Base-by-base conservation (phyloP, 2,329 filamentous ascomycete genomes). In the Ophiostoma angusticollis region DNA sequence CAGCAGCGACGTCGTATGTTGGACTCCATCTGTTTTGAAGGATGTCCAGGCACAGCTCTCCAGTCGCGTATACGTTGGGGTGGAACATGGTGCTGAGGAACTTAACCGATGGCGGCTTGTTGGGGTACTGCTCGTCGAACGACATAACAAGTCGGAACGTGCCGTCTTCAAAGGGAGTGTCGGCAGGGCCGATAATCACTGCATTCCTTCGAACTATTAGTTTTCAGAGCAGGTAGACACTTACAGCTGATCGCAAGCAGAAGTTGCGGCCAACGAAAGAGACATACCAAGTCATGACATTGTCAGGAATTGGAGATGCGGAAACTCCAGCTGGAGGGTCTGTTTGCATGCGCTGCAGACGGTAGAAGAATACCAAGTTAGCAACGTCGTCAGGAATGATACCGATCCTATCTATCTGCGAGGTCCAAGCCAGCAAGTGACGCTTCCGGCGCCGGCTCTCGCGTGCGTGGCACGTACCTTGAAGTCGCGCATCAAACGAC, bases 1-100 rank as follows among this genome's bases (percentile, higher is more conserved):
- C 87, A 17, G 91, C 91, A 9, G 91, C 91, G 28, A 98, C 91
- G 61, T 98, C 91, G 59, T 98, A 98, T 9, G 91, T 96, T 13
- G 91, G 91, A 58, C 89, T 96, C 91, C 91, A 98, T 50, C 91
- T 72, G 57, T 98, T 98, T 62, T 98, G 91, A 43, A 98, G 62
- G 50, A 98, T 98, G 56, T 98, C 91, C 49, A 98, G 65, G 56
- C 91, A 98, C 36, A 98, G 71, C 65, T 98, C 91, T 45, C 91
- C 91, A 0, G 87, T 96, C 38, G 84, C 87, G 58, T 98, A 98
- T 41, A 98, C 91, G 56, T 98, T 98, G 14, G 91, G 91, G 54
- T 98, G 91, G 61, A 98, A 98, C 91, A 98, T 98, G 59, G 91
- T 78, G 61, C 84, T 93, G 58, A 98, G 93, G 59, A 98, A 98